These are phyloP conservation scores for Saccharum spontaneum DNA, from an alignment of 176 grass and related monocot species.

Conservation along the genomic window DNA sequence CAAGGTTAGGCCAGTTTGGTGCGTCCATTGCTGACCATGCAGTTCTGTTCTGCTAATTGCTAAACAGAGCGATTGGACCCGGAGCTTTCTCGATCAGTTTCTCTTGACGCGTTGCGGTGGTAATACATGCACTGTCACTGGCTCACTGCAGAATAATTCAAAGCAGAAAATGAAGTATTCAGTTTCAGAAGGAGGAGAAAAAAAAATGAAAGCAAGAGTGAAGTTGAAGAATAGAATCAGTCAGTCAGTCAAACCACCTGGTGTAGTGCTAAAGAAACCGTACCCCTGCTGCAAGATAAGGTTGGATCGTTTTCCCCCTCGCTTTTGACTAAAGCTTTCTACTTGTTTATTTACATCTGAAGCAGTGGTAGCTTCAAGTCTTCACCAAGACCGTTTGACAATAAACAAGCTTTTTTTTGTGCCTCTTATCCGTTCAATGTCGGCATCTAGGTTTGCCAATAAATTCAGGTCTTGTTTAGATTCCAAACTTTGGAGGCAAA, in stretches of 20 bases:
- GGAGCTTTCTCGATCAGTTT: not conserved
- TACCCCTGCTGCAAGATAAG: constrained; percentile 17
- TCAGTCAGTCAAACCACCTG: constrained; percentile 40
- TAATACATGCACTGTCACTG: not conserved
- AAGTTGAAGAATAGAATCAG: constrained; percentile 18
- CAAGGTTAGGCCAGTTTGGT: constrained; percentile 11
- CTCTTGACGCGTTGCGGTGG: not conserved
- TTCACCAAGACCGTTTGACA: constrained; percentile 23
- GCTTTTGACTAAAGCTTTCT: constrained; percentile 1
- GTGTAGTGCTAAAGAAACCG: constrained; percentile 18
- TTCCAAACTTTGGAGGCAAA: no score
- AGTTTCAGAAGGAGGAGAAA: not conserved
- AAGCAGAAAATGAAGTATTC: not conserved
- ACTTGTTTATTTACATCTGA: not conserved
- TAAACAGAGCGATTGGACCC: not conserved
- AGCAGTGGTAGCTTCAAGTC: not conserved
- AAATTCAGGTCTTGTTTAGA: no score
- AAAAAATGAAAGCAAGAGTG: not conserved
- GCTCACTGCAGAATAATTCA: not conserved
- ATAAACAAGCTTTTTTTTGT: not conserved
- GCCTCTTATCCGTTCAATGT: not conserved
- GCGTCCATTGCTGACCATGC: constrained; percentile 2
- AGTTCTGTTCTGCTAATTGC: not conserved
- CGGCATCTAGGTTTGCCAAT: constrained; percentile 28
- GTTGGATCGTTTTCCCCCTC: constrained; percentile 12